Base-by-base conservation (phyloP, 2,329 filamentous ascomycete species). In the Fusarium sp. region DNA sequence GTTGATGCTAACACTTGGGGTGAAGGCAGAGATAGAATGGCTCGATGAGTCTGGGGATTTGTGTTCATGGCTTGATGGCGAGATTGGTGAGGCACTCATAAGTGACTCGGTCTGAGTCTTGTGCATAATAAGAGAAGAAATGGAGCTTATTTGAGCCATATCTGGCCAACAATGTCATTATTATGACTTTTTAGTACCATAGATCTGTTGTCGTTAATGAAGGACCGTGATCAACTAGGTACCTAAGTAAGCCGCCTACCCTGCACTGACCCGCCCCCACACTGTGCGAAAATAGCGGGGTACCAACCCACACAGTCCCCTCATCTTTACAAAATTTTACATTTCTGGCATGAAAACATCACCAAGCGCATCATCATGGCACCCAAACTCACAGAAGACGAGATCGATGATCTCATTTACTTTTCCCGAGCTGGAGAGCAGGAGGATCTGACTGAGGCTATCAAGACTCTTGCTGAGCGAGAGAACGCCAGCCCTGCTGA, bases 361-460 rank as follows among this genome's bases (percentile, higher is more conserved):
- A 43, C 9, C 25, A 62, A 60, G 49, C 54, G 17, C 35, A 65
- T 51, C 67, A 69, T 63, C 56, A 85, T 86, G 80, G 81, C 83
- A 27, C 83, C 83, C 22, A 82, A 82, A 62, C 82, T 95, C 48
- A 87, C 87, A 49, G 89, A 92, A 76, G 94, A 97, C 53, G 88
- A 94, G 78, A 90, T 96, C 74, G 94, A 97, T 78, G 95, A 98
- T 80, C 86, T 98, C 69, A 87, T 98, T 71, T 97, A 97, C 82
- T 89, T 93, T 71, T 87, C 94, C 4, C 92, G 95, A 37, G 85
- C 87, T 0, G 93, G 93, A 68, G 94, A 97, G 67, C 82, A 88
- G 58, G 81, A 84, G 19, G 92, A 95, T 25, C 83, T 98, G 47
- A 82, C 85, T 2, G 79, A 82, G 33, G 76, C 82, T 10, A 83